Evolutionary conservation across 305 asterid genomes (phyloP), one percentile per base, ranked within the genome.

Genomic region (Fraxinus albicans): DNA sequence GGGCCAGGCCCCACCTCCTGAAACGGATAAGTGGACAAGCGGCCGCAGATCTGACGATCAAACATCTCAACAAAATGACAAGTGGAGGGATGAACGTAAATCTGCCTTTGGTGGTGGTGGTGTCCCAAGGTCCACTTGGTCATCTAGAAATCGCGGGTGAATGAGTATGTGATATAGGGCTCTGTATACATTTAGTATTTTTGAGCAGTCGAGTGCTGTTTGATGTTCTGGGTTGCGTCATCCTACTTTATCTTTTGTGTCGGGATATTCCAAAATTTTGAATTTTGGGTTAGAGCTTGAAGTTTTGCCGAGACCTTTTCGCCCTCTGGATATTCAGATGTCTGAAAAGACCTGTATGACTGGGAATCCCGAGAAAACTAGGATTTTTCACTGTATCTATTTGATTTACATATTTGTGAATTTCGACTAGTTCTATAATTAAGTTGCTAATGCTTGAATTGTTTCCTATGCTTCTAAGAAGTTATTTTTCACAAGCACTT

Each of bases 11-110:
- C 88, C 92, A 8, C 88, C 94, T 67, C 85, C 94, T 12, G 94
- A 90, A 77, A 42, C 93, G n/a, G 97, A 94, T 38, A 95, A 73
- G 86, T 92, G 97, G 97, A 86, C 89, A 0, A 63, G 90, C 80
- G 93, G 94, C 36, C 79, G 82, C 79, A 83, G 87, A 83, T 19
- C 36, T 74, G 95, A 90, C 21, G 92, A 86, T 19, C 88, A 88
- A 67, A 38, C 88, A 72, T 77, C 91, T 70, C 90, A 65, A 58
- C 79, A 78, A 0, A 84, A 83, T 76, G 95, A 90, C 79, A 76
- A 90, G 81, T 90, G 93, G 95, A 88, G 91, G 23, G 86, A 88
- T 67, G 92, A 87, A 25, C 89, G 91, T 13, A 84, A 84, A 80
- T 78, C 88, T n/a, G 8, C 89, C 75, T 73, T 75, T 34, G 77